phyloP scores from a whole-genome alignment of 2,329 filamentous ascomycete genomes.

The Pseudogymnoascus sp. region DNA sequence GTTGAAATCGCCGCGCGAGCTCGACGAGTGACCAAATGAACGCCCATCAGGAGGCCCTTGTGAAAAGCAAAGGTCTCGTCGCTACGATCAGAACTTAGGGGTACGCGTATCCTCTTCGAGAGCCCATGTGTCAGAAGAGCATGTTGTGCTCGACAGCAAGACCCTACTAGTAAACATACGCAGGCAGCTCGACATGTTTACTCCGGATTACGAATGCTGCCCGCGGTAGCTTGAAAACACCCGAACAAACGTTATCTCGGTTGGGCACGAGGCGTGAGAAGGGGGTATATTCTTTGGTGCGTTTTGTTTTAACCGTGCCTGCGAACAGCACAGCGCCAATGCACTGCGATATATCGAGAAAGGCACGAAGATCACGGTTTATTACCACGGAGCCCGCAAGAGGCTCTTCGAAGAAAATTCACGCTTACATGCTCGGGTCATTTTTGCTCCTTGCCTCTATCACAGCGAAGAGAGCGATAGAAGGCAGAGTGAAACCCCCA shows the following conservation, averaged over 20 bases:
- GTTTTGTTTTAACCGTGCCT: constrained; percentile 33
- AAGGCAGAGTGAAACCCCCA: constrained; percentile 20
- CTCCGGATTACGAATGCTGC: constrained; percentile 2
- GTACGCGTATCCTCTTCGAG: constrained; percentile 35
- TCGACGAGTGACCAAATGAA: constrained; percentile 16
- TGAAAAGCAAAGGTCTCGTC: constrained; percentile 34
- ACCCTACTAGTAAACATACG: constrained; percentile 10
- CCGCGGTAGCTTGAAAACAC: constrained; percentile 17
- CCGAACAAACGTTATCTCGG: constrained; percentile 16
- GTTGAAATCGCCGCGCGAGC: too few relatives aligned
- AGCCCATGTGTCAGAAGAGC: constrained; percentile 25
- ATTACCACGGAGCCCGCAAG: constrained; percentile 26
- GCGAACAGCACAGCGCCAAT: constrained; percentile 29
- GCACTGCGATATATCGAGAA: constrained; percentile 29
- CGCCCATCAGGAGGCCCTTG: constrained; percentile 14
- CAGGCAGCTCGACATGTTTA: background rate
- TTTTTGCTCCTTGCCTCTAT: constrained; percentile 31
- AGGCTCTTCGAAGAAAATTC: constrained; percentile 26
- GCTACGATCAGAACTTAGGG: constrained; percentile 29
- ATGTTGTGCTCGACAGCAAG: background rate
- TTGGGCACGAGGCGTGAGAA: constrained; percentile 17
- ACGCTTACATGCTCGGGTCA: constrained; percentile 30
- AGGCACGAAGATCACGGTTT: constrained; percentile 33
- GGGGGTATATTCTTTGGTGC: constrained; percentile 31
- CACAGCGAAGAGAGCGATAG: constrained; percentile 29